A percentile compares a stretch with the other conserved stretches of the same genome.
phyloP scores from a whole-genome alignment of 768 basidiomycete species.

The Lactarius trivialis region DNA sequence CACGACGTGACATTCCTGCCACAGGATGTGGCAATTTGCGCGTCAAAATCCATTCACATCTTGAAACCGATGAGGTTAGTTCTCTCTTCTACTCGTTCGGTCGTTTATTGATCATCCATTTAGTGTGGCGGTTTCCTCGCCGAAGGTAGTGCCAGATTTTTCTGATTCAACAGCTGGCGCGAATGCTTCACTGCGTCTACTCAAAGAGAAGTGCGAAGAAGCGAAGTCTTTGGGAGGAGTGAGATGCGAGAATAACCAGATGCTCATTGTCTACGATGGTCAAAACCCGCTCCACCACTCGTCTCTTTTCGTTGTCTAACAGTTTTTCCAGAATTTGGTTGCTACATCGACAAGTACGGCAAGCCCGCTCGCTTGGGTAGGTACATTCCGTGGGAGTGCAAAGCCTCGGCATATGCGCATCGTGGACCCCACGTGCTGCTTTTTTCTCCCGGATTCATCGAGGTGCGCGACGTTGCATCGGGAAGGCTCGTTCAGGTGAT shows the following conservation, averaged over 20 bases:
- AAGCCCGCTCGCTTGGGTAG: slow-evolving; percentile 51
- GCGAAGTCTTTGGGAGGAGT: slow-evolving; percentile 65
- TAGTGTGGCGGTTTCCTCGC: slow-evolving; percentile 37
- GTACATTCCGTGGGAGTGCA: slow-evolving; percentile 76
- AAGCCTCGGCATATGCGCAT: slow-evolving; percentile 52
- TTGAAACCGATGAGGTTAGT: slow-evolving; percentile 63
- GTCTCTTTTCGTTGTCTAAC: not conserved
- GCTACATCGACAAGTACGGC: slow-evolving; percentile 68
- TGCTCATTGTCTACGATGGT: slow-evolving; percentile 75
- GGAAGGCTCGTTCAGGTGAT: slow-evolving; percentile 79
- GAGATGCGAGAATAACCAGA: slow-evolving; percentile 45
- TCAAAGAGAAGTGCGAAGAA: slow-evolving; percentile 53
- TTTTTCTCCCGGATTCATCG: slow-evolving; percentile 69
- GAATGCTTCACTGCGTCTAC: slow-evolving; percentile 33
- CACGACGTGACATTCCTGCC: slow-evolving; percentile 51
- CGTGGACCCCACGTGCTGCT: slow-evolving; percentile 62
- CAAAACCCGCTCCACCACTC: slow-evolving; percentile 25
- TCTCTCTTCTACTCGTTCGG: not conserved
- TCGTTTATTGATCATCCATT: not conserved
- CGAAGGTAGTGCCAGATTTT: slow-evolving; percentile 57
- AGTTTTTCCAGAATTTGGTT: slow-evolving; percentile 54
- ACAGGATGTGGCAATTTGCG: slow-evolving; percentile 61
- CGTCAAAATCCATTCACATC: slow-evolving; percentile 57
- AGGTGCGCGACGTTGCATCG: slow-evolving; percentile 58
- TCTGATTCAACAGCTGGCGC: slow-evolving; percentile 34